phyloP scores from a whole-genome alignment of 257 asterid species.

The Rubia yunnanensis region DNA sequence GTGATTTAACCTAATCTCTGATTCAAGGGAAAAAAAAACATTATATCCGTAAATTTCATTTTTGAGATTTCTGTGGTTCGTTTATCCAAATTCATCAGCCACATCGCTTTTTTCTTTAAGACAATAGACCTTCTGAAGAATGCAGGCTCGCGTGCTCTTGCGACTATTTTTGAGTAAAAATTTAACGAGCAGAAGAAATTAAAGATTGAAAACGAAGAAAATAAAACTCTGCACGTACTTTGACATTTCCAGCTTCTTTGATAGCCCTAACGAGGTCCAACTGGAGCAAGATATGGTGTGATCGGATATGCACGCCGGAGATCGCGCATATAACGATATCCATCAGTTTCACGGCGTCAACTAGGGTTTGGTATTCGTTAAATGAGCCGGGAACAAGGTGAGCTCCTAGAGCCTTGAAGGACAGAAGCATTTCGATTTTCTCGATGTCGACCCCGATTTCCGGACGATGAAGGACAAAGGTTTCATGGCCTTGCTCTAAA shows the following conservation, averaged over 20 bases:
- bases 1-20: too few species aligned
- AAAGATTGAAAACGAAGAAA: too few species aligned
- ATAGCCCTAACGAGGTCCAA: constrained; percentile 22
- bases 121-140: too few species aligned
- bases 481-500: constrained; percentile 15
- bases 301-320: constrained; percentile 24
- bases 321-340: constrained; percentile 21
- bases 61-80: too few species aligned
- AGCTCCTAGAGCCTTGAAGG: constrained; percentile 19
- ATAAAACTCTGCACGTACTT: constrained; percentile 2
- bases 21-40: too few species aligned
- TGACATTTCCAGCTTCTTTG: constrained; percentile 24
- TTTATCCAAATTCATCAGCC: too few species aligned
- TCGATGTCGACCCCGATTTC: constrained; percentile 20
- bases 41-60: too few species aligned
- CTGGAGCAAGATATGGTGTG: constrained; percentile 22
- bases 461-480: constrained; percentile 15
- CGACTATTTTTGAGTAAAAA: too few species aligned
- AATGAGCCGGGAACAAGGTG: constrained; percentile 17
- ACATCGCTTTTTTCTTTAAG: too few species aligned
- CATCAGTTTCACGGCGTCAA: constrained; percentile 17
- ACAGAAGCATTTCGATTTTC: constrained; percentile 13
- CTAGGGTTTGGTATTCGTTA: constrained; percentile 15
- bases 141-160: too few species aligned
- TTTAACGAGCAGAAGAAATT: too few species aligned